Base-by-base conservation (phyloP, 2,329 filamentous ascomycete species). In the Colletotrichum eleusines region DNA sequence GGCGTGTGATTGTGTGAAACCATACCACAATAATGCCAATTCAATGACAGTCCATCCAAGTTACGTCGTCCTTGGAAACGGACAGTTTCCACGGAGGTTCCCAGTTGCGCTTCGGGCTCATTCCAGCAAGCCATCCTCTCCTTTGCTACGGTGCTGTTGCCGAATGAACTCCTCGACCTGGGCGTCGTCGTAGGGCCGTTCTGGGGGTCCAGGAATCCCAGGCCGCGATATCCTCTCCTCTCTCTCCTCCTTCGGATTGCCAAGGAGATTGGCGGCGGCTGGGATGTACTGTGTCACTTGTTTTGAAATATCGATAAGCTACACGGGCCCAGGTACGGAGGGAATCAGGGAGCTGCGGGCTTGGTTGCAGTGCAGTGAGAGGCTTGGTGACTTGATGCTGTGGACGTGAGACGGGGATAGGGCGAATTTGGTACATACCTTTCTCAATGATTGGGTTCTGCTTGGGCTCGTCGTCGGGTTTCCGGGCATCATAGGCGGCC, bases 161-260 rank as follows among this genome's bases (percentile, higher is more conserved):
- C 84, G 80, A 40, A 88, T 77, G 70, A 88, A 88, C 35, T 86
- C 83, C 71, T 86, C 85, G 60, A 88, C 87, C 74, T 85, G 81
- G 6, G 75, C 63, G 72, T 87, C 86, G 65, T 88, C 81, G 28
- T 78, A 72, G 0, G 85, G 85, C 18, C 85, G 79, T 14, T 82
- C 74, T 3, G 85, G 85, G 18, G 82, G 82, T 3, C 80, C 82
- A 1, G 77, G 71, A 18, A 76, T 42, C 2, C 80, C 82, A 1
- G 77, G 71, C 12, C 75, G 35, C 7, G 68, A 63, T 2, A 74
- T 40, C 9, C 74, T 61, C 5, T 72, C 58, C 48, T 72, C 68
- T 11, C 71, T 64, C 11, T 77, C 69, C 58, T 78, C 75, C 46
- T 81, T 75, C 44, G 80, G 75, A 18, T 76, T 74, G 20, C 82